Conservation (phyloP, 805 yeast species). For the Suhomyces vadensis region DNA sequence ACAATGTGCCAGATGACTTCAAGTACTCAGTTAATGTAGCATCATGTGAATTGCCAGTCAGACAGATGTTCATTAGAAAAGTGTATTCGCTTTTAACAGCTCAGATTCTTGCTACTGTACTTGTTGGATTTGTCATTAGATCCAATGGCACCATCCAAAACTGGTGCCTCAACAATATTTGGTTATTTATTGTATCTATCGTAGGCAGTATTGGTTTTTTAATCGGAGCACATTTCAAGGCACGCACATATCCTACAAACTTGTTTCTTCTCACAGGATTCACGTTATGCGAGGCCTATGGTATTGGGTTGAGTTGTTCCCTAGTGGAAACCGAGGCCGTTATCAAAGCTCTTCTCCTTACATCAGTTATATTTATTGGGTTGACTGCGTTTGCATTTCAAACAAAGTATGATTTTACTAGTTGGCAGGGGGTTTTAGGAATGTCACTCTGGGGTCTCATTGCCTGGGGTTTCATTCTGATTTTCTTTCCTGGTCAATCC, state of each 20-base stretch:
- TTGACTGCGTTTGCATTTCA: constrained; percentile 76
- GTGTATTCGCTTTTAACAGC: constrained; percentile 71
- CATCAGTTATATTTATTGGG: constrained; percentile 71
- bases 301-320: constrained; percentile 66
- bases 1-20: constrained; percentile 69
- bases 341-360: constrained; percentile 68
- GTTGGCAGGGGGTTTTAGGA: constrained; percentile 59
- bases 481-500: constrained; percentile 61
- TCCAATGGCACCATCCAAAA: constrained; percentile 43
- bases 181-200: constrained; percentile 58
- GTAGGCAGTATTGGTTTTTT: constrained; percentile 64
- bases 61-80: constrained; percentile 74
- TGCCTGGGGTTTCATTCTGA: constrained; percentile 67
- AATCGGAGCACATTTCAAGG: constrained; percentile 62
- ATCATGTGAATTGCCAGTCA: constrained; percentile 71
- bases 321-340: constrained; percentile 63
- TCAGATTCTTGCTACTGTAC: constrained; percentile 64
- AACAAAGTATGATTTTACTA: constrained; percentile 70
- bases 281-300: constrained; percentile 73
- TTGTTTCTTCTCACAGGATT: constrained; percentile 60
- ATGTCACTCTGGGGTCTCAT: constrained; percentile 66
- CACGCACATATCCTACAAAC: constrained; percentile 69
- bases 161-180: constrained; percentile 60
- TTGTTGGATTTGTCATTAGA: constrained; percentile 54
- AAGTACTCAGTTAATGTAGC: constrained; percentile 77